phyloP scores from a whole-genome alignment of 805 yeast species.

The Suhomyces xylopsoci region DNA sequence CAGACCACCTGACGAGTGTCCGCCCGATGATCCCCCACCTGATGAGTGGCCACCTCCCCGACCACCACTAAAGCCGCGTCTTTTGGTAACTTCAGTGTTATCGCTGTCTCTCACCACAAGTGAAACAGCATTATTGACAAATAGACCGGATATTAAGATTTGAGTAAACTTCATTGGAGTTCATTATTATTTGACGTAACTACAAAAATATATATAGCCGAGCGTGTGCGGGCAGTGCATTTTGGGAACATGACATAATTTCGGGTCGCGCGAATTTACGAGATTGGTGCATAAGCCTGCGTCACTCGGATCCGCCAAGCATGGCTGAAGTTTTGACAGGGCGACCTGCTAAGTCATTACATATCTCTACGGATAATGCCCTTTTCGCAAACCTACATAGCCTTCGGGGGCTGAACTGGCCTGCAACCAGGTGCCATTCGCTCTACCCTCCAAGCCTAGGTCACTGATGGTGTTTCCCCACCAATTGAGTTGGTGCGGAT shows the following conservation, averaged over 20 bases:
- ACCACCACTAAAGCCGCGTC: neutral
- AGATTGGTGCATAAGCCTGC: neutral
- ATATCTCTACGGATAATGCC: constrained; percentile 22
- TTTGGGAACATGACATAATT: neutral
- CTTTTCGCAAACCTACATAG: constrained; percentile 29
- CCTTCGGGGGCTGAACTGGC: constrained; percentile 22
- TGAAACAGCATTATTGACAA: neutral
- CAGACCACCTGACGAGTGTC: neutral
- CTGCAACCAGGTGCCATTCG: constrained; percentile 27
- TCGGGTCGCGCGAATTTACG: neutral
- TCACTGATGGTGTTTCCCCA: constrained; percentile 54
- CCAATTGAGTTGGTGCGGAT: constrained; percentile 48
- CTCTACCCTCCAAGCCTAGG: constrained; percentile 37
- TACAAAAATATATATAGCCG: neutral
- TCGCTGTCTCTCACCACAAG: neutral
- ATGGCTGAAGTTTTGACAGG: neutral
- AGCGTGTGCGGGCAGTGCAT: neutral
- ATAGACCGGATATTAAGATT: neutral
- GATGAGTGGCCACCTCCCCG: neutral
- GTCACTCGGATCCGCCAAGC: neutral
- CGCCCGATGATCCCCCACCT: neutral
- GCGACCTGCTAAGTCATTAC: neutral
- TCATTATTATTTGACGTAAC: neutral
- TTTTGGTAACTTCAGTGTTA: neutral
- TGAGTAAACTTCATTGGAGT: neutral